These are phyloP conservation scores for Cladosporium sp. DNA, from an alignment of 2,329 filamentous ascomycete genomes.

Conservation along the genomic window DNA sequence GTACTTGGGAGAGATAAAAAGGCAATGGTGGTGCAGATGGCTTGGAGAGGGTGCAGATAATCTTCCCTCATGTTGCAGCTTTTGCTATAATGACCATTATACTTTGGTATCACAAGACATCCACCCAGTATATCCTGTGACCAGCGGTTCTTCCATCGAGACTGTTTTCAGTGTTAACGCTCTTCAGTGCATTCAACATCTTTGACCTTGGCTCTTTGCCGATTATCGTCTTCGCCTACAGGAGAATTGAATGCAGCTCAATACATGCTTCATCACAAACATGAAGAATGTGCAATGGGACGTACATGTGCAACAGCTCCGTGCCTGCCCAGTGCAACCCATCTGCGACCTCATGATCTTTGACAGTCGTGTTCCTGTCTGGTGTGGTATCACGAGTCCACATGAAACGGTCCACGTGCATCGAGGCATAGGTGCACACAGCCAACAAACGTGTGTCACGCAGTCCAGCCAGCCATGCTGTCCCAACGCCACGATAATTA, in stretches of 20 bases:
- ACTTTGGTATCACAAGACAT: neutral
- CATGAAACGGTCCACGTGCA: neutral
- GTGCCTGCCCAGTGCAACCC: neutral
- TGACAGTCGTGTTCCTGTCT: neutral
- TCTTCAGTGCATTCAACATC: neutral
- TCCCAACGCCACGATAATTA: neutral
- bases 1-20: neutral
- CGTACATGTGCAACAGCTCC: neutral
- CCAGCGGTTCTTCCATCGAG: no score
- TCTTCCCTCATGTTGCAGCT: constrained; percentile 1
- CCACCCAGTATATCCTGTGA: neutral
- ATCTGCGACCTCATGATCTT: neutral
- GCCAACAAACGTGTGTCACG: neutral
- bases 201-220: neutral
- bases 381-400: neutral
- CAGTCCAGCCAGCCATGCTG: neutral
- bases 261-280: neutral
- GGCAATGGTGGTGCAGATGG: neutral
- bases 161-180: neutral
- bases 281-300: neutral
- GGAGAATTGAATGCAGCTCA: neutral
- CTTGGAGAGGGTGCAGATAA: neutral
- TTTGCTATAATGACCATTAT: neutral
- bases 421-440: neutral
- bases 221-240: neutral